phyloP scores from a whole-genome alignment of 1,139 yeast species.

The Geotrichum macrosporum region DNA sequence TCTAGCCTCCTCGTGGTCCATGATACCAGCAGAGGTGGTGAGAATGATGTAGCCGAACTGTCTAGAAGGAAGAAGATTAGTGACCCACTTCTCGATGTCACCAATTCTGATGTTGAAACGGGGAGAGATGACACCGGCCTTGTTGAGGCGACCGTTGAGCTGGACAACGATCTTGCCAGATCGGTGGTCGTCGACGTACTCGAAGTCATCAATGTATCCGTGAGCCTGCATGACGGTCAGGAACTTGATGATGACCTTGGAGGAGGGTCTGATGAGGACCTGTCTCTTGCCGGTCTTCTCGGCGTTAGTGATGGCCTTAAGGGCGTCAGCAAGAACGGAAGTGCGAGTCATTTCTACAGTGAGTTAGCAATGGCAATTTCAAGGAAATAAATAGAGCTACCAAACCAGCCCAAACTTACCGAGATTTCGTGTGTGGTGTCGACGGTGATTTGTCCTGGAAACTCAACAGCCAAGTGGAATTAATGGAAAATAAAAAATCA shows the following conservation, averaged over 20 bases:
- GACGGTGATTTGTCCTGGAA: constrained; percentile 13
- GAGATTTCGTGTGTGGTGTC: constrained; percentile 15
- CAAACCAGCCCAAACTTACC: too few relatives aligned
- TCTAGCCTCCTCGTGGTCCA: constrained; percentile 99
- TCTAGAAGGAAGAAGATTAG: too few relatives aligned
- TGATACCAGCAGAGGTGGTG: too few relatives aligned
- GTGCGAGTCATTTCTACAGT: constrained; percentile 82
- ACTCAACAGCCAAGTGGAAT: neutral
- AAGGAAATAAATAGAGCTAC: too few relatives aligned
- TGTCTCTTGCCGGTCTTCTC: constrained; percentile 99
- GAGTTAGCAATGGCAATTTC: too few relatives aligned
- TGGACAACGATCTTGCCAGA: constrained; percentile 95
- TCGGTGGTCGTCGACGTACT: too few relatives aligned
- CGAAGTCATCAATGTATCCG: too few relatives aligned
- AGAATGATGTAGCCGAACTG: too few relatives aligned
- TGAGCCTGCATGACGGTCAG: constrained; percentile 97
- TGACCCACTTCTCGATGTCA: too few relatives aligned
- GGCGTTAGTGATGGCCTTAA: constrained; percentile 97
- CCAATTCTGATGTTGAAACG: constrained; percentile 92
- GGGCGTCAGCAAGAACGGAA: constrained; percentile 98
- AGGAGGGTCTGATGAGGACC: constrained; percentile 97
- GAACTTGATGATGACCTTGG: constrained; percentile 97
- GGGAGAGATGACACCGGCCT: constrained; percentile 97
- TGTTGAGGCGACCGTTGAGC: constrained; percentile 96
- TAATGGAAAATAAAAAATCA: constrained; percentile 1